Base-by-base conservation (phyloP, 805 yeast genomes). In the Suhomyces canberraensis region DNA sequence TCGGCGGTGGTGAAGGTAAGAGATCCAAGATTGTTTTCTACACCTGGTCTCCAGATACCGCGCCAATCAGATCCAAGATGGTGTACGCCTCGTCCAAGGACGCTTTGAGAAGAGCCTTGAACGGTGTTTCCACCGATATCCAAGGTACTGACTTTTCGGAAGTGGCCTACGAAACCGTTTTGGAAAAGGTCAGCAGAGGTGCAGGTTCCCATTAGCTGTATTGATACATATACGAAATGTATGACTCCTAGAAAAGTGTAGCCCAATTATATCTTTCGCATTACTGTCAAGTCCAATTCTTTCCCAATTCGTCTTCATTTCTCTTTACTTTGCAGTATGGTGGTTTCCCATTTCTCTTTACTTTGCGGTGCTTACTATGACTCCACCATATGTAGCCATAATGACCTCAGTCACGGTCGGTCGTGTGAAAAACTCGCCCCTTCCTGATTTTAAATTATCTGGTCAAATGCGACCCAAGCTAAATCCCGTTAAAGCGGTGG, bases 61-160 rank as follows among this genome's bases (percentile, higher is more conserved):
- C 98, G 37, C 88, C 93, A 45, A 81, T 93, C 57, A 84, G 95
- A 75, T 66, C 89, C 54, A 93, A 93, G 84, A 93, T 93, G 98
- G 85, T 91, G 46, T 91, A 90, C 73, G 98, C 98, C 32, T 80
- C 96, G n/a, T 90, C 98, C 43, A 89, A 89, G 71, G 98, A 90
- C 56, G 96, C 97, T 33, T 78, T 93, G 60, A 91, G 98, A 77
- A 88, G 96, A 71, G 91, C 98, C 39, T 76, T 93, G 60, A 91
- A 86, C 64, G 98, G 98, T 67, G 81, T 93, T 51, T 73, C 96
- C 40, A 66, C 95, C 51, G 98, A 93, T 60, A 76, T 93, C 58
- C 98, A 93, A 75, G 98, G 98, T 61, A 93, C 98, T 41, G 98
- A 93, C 68, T 90, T 81, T 70, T 82, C 95, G 45, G 98, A 93